Evolutionary conservation across 2,329 filamentous ascomycete genomes (phyloP), one percentile per base, ranked within the genome.

Genomic region (Magnaporthales sp.): DNA sequence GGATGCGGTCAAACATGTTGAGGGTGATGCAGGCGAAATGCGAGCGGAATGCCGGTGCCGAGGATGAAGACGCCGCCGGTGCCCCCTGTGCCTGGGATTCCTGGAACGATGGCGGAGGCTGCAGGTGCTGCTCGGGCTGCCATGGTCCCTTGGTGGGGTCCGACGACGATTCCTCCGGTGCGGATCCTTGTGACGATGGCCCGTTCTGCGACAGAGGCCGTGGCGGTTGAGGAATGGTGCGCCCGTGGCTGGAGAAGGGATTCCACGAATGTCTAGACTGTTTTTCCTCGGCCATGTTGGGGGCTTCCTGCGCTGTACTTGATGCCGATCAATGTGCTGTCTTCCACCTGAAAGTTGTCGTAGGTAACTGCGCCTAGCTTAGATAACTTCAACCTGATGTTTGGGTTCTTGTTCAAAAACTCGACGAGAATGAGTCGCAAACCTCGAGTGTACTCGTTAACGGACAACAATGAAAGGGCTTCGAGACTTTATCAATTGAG

Each of bases 41-140:
- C 30, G 73, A 73, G 10, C 66, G 68, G 67, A 72, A 73, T 5
- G 68, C 32, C 19, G 70, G 97, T 95, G 71, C 96, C 89, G 73
- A n/a, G 38, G 38, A 51, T 8, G 27, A 29, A n/a, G 58, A 62
- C 15, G 60, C 60, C n/a, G 26, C 1, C 38, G 38, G 38, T 8
- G 19, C 38, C 19, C 15, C 38, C 8, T n/a, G 19, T 15, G 27
- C 30, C 58, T 62, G 60, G 10, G 60, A 62, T 22, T 62, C 60
- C 13, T 62, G 27, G 60, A 62, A 62, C 60, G 60, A 62, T 8
- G 60, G 60, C 60, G 60, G 60, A 9, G 38, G 38, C 6, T 51
- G 38, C 11, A 51, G 38, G 38, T 51, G 38, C 5, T 51, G 38
- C 38, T 51, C 38, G 38, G 38, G 3, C 38, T 8, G 38, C 38